Evolutionary conservation across 176 grass and related monocot species (phyloP).

Genomic region (Chloris gayana): DNA sequence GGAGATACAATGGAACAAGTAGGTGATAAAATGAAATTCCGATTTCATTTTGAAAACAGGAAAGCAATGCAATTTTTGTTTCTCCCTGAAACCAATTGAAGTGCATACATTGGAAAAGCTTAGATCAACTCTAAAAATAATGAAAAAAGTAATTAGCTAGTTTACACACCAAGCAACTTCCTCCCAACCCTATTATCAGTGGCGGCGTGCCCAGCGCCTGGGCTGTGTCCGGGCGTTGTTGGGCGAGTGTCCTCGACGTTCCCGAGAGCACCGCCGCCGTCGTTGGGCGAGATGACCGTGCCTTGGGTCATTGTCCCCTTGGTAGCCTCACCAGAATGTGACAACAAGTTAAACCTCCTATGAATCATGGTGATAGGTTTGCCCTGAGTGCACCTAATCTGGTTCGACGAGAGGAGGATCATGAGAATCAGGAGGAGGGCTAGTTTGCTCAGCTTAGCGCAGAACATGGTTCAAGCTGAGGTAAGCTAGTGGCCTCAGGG

Average conservation of each 20-base stretch:
- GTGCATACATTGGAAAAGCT: not conserved
- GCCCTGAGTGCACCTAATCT: not conserved
- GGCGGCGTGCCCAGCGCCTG: conserved; percentile 39
- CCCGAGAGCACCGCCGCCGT: not conserved
- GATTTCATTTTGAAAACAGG: not conserved
- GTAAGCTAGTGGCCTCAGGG: not conserved
- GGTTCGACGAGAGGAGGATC: conserved; percentile 19
- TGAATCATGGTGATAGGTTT: conserved; percentile 5
- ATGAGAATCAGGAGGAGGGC: conserved; percentile 4
- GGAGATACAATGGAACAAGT: not conserved
- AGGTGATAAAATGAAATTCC: not conserved
- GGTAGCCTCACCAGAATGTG: conserved; percentile 12
- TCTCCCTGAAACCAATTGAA: not conserved
- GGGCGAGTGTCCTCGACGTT: conserved; percentile 27
- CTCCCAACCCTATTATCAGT: conserved; percentile 36
- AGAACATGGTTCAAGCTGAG: conserved; percentile 12
- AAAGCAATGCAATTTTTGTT: not conserved
- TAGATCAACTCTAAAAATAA: not conserved
- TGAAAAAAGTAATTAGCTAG: not conserved
- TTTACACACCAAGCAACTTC: conserved; percentile 42
- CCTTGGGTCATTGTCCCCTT: not conserved
- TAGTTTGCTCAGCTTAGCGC: conserved; percentile 29
- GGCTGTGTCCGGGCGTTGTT: conserved; percentile 34
- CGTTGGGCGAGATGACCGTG: not conserved
- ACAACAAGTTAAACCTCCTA: conserved; percentile 15